Evolutionary conservation across 257 asterid genomes (phyloP).

Genomic region (Solanum habrochaites): DNA sequence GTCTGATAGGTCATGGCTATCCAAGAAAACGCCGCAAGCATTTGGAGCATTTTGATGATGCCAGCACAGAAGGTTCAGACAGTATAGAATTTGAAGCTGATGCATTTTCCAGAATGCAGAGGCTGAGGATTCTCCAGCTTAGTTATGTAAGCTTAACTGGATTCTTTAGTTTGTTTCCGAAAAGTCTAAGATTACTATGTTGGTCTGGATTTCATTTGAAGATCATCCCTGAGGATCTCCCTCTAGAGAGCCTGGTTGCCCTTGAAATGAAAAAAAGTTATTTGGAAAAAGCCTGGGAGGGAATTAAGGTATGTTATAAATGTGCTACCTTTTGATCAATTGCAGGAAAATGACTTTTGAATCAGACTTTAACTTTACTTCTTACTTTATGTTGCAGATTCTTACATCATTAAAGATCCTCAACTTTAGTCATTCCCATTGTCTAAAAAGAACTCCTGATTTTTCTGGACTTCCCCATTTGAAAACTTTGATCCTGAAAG

Average conservation of each 20-base stretch:
- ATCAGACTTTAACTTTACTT: background rate
- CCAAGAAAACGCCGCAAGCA: background rate
- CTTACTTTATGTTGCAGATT: background rate
- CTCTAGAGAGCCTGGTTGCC: background rate
- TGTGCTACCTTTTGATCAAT: background rate
- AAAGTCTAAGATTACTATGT: background rate
- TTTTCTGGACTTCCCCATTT: constrained; percentile 2
- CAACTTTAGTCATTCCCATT: background rate
- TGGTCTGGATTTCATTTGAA: constrained; percentile 1
- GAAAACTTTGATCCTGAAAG: background rate
- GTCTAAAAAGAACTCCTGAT: background rate
- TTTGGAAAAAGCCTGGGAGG: background rate
- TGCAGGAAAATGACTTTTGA: background rate
- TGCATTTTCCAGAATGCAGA: constrained; percentile 5
- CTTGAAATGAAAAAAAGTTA: constrained; percentile 1
- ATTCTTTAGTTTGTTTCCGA: background rate
- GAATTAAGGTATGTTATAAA: background rate
- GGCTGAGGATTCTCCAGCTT: background rate
- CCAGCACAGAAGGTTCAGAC: background rate
- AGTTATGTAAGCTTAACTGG: background rate
- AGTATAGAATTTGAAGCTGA: background rate
- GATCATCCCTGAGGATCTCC: background rate
- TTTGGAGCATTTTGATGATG: background rate
- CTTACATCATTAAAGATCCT: background rate
- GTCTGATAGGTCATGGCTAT: background rate